Evolutionary conservation across 768 basidiomycete species (phyloP), one percentile per base, ranked within the genome.

Genomic region (Saitozyma podzolica): DNA sequence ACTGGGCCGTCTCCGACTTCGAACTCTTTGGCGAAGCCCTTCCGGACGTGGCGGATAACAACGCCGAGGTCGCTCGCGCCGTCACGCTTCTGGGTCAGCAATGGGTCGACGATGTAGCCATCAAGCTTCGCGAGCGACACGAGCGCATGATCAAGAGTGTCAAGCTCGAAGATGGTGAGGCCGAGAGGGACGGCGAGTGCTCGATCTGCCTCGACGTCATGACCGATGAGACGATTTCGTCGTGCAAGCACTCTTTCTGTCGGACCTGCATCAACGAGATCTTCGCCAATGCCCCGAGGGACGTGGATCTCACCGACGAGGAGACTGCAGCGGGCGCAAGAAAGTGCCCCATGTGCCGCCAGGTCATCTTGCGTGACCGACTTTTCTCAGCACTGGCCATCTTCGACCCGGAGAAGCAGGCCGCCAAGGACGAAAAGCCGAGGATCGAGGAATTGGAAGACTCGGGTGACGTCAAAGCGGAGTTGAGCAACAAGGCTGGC

Each of bases 231-330:
- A 80, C 86, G 17, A 73, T 89, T 47, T 88, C 87, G 0, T 66
- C 81, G 0, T 90, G 89, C 68, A 74, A 75, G 1, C 89, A 89
- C 67, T 75, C 83, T 0, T 89, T 87, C 77, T 89, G 88, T 73
- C 56, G 51, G 10, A 37, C 45, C 6, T 89, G 88, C 69, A 80
- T 88, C 82, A 84, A 77, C n/a, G 82, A 83, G 48, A 81, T 85
- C 20, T 66, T 88, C 48, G 80, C 84, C 49, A 70, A 74, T 0
- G 80, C 82, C 39, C 67, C 68, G 6, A 75, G 75, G 16, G 81
- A 77, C 40, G 73, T 69, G 1, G 80, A 81, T 19, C 83, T 84
- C 43, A 66, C 76, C 47, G 66, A 65, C 10, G 78, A 79, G 20
- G 82, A 81, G 6, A 42, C 73, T 10, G 48, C 62, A 11, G 37